Evolutionary conservation across 2,329 filamentous ascomycete genomes (phyloP).

Genomic region (Fusarium sp.): DNA sequence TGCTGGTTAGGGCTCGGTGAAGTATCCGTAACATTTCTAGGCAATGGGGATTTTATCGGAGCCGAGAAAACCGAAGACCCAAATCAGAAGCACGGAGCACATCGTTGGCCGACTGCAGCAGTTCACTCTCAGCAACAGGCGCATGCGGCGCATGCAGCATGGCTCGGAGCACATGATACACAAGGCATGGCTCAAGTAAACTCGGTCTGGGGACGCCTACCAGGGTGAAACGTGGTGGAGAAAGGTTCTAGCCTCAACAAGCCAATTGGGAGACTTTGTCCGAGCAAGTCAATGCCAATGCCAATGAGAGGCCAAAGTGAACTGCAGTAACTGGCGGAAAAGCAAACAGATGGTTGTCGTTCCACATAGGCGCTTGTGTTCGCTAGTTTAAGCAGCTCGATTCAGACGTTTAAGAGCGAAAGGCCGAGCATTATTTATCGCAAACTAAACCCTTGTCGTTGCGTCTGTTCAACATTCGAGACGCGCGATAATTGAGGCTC

Average conservation of each 20-base stretch:
- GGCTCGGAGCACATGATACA: conserved; percentile 28
- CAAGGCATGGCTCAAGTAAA: not conserved
- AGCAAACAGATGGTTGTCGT: not conserved
- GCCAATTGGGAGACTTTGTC: conserved; percentile 14
- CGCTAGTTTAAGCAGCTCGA: not conserved
- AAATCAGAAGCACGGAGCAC: conserved; percentile 29
- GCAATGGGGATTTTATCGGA: conserved; percentile 27
- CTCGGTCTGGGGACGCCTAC: conserved; percentile 28
- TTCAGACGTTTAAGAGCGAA: not conserved
- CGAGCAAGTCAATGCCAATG: conserved; percentile 8
- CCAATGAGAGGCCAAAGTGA: conserved; percentile 3
- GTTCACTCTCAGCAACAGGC: no score
- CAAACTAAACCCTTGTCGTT: conserved; percentile 6
- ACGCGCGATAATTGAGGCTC: conserved; percentile 8
- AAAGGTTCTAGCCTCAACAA: conserved; percentile 26
- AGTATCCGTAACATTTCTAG: not conserved
- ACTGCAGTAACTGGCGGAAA: conserved; percentile 2
- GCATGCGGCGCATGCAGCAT: conserved; percentile 32
- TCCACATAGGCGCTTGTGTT: conserved; percentile 1
- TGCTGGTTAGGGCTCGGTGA: conserved; percentile 4
- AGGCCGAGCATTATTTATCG: not conserved
- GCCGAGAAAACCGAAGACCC: conserved; percentile 34
- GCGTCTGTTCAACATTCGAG: not conserved
- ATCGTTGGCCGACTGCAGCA: conserved; percentile 35
- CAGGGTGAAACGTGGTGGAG: conserved; percentile 32